phyloP scores from a whole-genome alignment of 108 stramenopile species.

The Chaetoceros tenuissimus region DNA sequence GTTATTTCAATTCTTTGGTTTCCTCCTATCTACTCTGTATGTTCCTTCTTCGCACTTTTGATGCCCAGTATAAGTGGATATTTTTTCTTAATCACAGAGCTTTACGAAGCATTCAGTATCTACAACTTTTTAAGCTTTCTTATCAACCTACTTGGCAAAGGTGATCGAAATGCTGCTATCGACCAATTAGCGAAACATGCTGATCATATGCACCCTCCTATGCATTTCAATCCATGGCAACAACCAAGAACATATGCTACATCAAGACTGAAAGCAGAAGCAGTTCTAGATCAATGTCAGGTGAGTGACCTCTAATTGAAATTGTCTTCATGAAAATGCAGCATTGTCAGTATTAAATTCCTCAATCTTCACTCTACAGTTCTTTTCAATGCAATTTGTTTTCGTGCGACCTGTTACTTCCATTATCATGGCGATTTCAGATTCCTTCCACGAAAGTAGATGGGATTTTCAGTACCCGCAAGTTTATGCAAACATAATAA shows the following conservation, averaged over 20 bases:
- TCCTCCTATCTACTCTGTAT: constrained; percentile 75
- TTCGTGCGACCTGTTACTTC: constrained; percentile 66
- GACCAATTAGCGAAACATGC: constrained; percentile 42
- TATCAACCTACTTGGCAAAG: constrained; percentile 73
- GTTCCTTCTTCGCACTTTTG: constrained; percentile 60
- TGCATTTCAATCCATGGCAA: constrained; percentile 34
- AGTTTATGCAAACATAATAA: constrained; percentile 62
- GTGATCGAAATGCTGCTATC: constrained; percentile 51
- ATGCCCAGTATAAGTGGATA: constrained; percentile 49
- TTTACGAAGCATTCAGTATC: constrained; percentile 74
- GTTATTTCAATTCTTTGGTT: constrained; percentile 88
- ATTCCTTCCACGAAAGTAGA: background rate
- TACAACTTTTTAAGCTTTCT: constrained; percentile 77
- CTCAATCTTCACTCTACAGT: no score
- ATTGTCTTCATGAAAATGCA: no score
- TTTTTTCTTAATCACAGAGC: constrained; percentile 65
- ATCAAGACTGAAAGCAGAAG: constrained; percentile 64
- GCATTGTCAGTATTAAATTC: no score
- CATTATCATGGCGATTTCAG: constrained; percentile 9
- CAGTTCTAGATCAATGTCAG: constrained; percentile 79
- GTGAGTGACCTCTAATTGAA: no score
- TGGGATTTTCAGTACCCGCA: background rate
- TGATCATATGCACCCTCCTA: constrained; percentile 51
- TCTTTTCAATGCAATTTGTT: constrained; percentile 79
- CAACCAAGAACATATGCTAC: constrained; percentile 47